Conservation (phyloP, 2,329 filamentous ascomycete genomes). For the Cryphonectria parasitica region DNA sequence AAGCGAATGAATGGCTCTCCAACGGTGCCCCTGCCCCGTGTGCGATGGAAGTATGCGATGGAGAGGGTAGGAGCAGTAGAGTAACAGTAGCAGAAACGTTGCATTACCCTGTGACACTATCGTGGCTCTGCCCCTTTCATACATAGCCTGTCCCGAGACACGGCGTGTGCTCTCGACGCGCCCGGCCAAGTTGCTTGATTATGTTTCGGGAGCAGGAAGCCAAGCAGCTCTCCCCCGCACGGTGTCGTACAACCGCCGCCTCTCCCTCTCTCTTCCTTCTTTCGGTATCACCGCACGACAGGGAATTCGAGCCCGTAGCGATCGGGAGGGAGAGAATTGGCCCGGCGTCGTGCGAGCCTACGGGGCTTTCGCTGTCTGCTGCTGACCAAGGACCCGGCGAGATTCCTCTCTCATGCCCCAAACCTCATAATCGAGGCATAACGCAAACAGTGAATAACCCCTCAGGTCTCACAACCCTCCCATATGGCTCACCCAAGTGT, state of each 20-base stretch:
- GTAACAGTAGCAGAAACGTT: not conserved
- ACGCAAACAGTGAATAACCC: not conserved
- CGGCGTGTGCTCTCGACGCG: not conserved
- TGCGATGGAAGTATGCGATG: not conserved
- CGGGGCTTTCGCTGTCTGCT: not conserved
- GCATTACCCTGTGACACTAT: not conserved
- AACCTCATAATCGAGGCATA: not conserved
- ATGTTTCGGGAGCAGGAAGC: not conserved
- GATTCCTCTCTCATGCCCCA: not conserved
- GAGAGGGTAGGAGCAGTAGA: too few relatives aligned
- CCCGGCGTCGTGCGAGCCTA: not conserved
- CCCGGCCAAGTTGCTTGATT: not conserved
- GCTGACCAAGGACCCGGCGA: not conserved
- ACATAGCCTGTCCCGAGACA: not conserved
- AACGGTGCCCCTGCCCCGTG: not conserved
- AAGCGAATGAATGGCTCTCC: not conserved
- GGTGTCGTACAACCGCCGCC: not conserved
- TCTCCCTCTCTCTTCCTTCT: not conserved
- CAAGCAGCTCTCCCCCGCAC: not conserved
- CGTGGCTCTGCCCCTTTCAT: not conserved
- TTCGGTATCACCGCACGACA: not conserved
- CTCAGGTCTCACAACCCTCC: not conserved
- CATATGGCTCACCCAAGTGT: not conserved
- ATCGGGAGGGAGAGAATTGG: not conserved
- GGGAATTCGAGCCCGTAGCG: not conserved